Evolutionary conservation across 768 basidiomycete species (phyloP), one percentile per base, ranked within the genome.

Genomic region (Pisolithus albus): DNA sequence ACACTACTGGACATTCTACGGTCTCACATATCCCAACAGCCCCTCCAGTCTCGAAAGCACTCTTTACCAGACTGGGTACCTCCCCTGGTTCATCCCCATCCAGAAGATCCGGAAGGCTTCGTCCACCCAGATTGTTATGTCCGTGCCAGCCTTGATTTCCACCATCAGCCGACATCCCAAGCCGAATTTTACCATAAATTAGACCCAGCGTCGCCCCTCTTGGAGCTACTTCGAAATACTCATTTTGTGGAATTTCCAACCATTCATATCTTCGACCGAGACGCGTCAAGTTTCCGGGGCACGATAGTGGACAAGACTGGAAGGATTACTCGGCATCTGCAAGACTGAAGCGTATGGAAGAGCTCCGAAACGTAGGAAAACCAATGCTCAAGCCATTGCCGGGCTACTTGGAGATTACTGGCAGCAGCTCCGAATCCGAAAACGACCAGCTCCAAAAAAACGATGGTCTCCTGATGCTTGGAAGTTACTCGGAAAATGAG

Each of bases 211-310:
- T 58, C 75, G 40, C 64, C 75, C 21, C 71, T 94, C 24, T 59
- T 63, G 9, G 59, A 63, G 23, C 66, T 76, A 7, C 70, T 95
- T 42, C 73, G 71, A 34, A 68, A 80, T 46, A 86, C 80, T 40
- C 72, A 79, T 26, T 92, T 92, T 65, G 76, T 87, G 30, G 92
- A 95, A 65, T 95, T 80, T 61, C 92, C 92, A 7, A 83, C 83
- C 1, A 80, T 95, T 42, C 85, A 92, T 50, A 66, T 94, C 6
- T 84, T 83, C 74, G 80, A 84, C 44, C 78, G 69, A 21, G 71
- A 64, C 18, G 68, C 82, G 28, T 65, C 65, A 4, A 68, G 59
- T 13, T 92, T 90, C 65, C 67, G 65, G 7, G 84, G 81, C 7
- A 71, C 71, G 8, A 59, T 89, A n/a, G 71, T 86, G 15, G 78